phyloP scores from a whole-genome alignment of 352 stramenopile species.

The Phytophthora niederhauseri region DNA sequence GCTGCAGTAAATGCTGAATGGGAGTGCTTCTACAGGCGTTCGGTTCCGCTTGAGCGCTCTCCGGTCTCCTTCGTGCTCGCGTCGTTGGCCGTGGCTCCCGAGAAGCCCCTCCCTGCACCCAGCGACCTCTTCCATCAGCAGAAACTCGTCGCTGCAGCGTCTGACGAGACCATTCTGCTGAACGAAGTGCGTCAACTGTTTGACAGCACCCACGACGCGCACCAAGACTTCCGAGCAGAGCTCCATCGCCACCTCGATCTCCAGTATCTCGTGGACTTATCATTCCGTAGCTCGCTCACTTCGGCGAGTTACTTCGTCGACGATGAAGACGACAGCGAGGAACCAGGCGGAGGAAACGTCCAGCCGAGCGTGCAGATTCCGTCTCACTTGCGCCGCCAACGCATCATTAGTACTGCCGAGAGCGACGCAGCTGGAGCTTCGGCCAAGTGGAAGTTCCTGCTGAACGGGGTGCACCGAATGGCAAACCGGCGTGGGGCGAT shows the following conservation, averaged over 20 bases:
- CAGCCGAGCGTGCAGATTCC: constrained; percentile 56
- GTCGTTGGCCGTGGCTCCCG: constrained; percentile 53
- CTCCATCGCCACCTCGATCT: constrained; percentile 71
- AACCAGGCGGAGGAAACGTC: constrained; percentile 22
- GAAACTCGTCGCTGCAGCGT: constrained; percentile 42
- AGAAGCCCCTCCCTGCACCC: constrained; percentile 51
- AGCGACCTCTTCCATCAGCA: constrained; percentile 77
- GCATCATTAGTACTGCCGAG: constrained; percentile 21
- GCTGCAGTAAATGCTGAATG: constrained; percentile 34
- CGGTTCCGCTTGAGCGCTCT: constrained; percentile 65
- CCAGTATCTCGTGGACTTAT: constrained; percentile 67
- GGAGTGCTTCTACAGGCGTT: constrained; percentile 68
- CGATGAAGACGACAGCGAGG: constrained; percentile 39
- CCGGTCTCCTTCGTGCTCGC: constrained; percentile 74
- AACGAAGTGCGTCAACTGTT: constrained; percentile 69
- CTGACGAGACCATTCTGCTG: constrained; percentile 62
- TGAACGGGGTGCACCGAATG: constrained; percentile 47
- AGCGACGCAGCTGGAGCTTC: constrained; percentile 16
- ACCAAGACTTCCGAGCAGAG: constrained; percentile 60
- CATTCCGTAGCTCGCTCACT: constrained; percentile 70
- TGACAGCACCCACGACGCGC: constrained; percentile 64
- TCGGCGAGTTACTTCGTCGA: constrained; percentile 68
- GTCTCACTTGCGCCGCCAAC: constrained; percentile 29
- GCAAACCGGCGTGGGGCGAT: constrained; percentile 52
- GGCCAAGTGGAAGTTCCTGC: constrained; percentile 53